These are phyloP conservation scores for Cystoisospora suis DNA, from an alignment of 169 alveolate genomes.

Conservation along the genomic window DNA sequence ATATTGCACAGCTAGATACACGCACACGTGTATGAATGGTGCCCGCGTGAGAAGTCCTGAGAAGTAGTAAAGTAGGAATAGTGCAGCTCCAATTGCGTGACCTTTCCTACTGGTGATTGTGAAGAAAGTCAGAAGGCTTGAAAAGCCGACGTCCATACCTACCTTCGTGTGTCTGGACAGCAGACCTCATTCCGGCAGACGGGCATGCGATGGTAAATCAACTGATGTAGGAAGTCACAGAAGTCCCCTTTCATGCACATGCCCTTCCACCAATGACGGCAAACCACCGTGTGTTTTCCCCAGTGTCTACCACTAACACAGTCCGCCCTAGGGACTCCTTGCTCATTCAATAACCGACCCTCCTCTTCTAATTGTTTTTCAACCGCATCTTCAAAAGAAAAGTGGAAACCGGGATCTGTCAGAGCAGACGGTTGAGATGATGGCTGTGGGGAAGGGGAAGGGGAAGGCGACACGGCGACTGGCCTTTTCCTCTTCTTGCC, in stretches of 20 bases:
- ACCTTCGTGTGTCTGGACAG: slow-evolving; percentile 25
- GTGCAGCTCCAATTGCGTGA: too few species aligned
- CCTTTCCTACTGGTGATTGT: too few species aligned
- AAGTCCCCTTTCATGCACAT: slow-evolving; percentile 93
- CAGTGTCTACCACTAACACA: slow-evolving; percentile 32
- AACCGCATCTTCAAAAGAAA: slow-evolving; percentile 10
- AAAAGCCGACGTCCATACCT: too few species aligned
- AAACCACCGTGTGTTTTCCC: slow-evolving; percentile 87
- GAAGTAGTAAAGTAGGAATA: too few species aligned
- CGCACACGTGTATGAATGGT: too few species aligned
- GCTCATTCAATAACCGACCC: slow-evolving; percentile 22
- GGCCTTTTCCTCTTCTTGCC: neutral
- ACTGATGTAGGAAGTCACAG: slow-evolving; percentile 91
- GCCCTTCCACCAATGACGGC: slow-evolving; percentile 92
- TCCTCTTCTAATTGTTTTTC: slow-evolving; percentile 37
- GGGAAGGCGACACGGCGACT: neutral
- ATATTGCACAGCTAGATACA: too few species aligned
- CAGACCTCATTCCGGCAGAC: slow-evolving; percentile 48
- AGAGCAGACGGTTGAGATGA: neutral
- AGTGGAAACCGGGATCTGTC: neutral
- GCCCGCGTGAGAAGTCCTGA: too few species aligned
- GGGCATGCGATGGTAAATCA: slow-evolving; percentile 62
- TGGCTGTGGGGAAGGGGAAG: neutral
- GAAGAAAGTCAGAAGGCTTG: too few species aligned
- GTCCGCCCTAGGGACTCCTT: slow-evolving; percentile 13